Base-by-base conservation (phyloP, 805 yeast genomes). In the Priceomyces castillae region DNA sequence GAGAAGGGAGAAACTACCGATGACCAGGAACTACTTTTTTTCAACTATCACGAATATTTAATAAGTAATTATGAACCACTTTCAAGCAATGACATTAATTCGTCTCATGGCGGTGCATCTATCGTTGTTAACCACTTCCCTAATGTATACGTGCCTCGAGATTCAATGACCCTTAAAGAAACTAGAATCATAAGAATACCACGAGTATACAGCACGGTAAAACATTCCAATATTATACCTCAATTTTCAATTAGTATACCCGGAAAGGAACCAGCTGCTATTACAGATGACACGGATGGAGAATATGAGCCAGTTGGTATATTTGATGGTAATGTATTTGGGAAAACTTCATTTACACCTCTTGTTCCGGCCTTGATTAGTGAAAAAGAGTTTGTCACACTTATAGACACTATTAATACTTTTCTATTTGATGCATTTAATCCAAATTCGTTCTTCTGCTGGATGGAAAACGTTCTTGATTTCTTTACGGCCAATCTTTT, bases 161-260 rank as follows among this genome's bases (percentile, higher is more conserved):
- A 53, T 6, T 64, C 78, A 2, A 41, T 45, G 0, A 41, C 50
- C 17, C 71, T 54, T 46, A 36, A 43, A 15, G 44, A 53, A 6
- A 78, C 86, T 0, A 63, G 92, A 46, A 70, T 85, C n/a, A 82
- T 84, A 3, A 57, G 90, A 41, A 69, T 84, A 2, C 89, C 92
- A 3, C 59, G 90, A 47, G 45, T 67, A 1, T 78, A 72, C 43
- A 64, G 64, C 14, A 51, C 56, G 1, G 34, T 47, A 15, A 42
- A 26, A 5, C 57, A 53, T 7, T 64, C 71, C 2, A 73, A 72
- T 46, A 30, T 63, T 25, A 65, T 69, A 15, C 89, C 90, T 1
- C 77, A 71, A 49, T 84, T 84, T 56, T 80, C 85, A 7, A 57
- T 58, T 0, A 57, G 47, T 7, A 49, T 73, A 0, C 90, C 90